These are phyloP conservation scores for Ustilago bromivora DNA, from an alignment of 1,284 basidiomycete genomes.

Conservation along the genomic window DNA sequence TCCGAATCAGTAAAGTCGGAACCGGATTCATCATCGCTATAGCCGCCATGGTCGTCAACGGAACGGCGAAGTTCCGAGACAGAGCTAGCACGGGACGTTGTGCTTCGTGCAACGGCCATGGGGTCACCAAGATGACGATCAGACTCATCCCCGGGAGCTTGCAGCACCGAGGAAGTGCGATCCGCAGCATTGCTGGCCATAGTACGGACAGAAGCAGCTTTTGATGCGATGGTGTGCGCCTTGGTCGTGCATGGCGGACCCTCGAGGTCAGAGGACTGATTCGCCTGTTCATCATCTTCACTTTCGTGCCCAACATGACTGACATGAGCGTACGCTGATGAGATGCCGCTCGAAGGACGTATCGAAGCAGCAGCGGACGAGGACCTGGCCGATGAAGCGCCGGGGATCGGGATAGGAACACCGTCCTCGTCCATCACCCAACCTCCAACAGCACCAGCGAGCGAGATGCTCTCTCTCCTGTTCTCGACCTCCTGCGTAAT, in stretches of 20 bases:
- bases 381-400: conserved; percentile 28
- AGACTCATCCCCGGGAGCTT: conserved; percentile 54
- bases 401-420: conserved; percentile 60
- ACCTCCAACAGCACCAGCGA: conserved; percentile 35
- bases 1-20: conserved; percentile 51
- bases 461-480: conserved; percentile 74
- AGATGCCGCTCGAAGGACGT: conserved; percentile 48
- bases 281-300: conserved; percentile 65
- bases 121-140: conserved; percentile 55
- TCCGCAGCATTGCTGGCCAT: conserved; percentile 30
- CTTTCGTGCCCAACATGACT: conserved; percentile 71
- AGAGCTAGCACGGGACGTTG: conserved; percentile 46
- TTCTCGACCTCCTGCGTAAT: conserved; percentile 97
- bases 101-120: conserved; percentile 48
- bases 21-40: conserved; percentile 44
- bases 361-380: conserved; percentile 49
- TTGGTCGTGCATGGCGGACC: conserved; percentile 24
- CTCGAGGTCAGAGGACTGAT: conserved; percentile 57
- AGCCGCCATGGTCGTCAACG: conserved; percentile 60
- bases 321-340: conserved; percentile 65
- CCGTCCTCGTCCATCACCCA: conserved; percentile 68
- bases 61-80: conserved; percentile 42
- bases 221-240: conserved; percentile 64
- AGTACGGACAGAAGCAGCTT: conserved; percentile 45
- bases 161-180: conserved; percentile 67